Base-by-base conservation (phyloP, 345 rosid species). In the Viola odorata region DNA sequence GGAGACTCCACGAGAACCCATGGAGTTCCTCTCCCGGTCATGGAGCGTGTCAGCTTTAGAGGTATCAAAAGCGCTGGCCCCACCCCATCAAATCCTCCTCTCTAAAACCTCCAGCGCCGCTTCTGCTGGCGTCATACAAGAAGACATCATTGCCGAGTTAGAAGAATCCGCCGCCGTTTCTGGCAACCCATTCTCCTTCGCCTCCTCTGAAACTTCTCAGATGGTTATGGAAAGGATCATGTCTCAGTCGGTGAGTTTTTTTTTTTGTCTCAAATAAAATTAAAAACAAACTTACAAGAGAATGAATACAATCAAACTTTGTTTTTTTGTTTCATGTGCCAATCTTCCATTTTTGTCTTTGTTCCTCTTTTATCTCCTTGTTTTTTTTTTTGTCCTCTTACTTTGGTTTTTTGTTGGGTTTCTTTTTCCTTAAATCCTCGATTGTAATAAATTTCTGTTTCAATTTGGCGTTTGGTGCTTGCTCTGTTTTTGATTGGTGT, bases 171-270 rank as follows among this genome's bases (percentile, higher is more conserved):
- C 80, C 49, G 55, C 77, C 1, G 85, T 82, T 75, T 80, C 94
- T 37, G 96, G 98, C 2, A 95, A 68, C 38, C 66, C 72, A 3
- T 55, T 68, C 49, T 68, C 96, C 5, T 95, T 95, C 32, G 99
- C 96, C 8, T 88, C 90, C 40, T 88, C 90, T 0, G 99, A 95
- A 70, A 95, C 99, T 42, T 95, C 96, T 32, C 99, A 82, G 80
- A 88, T 95, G 98, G 87, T 95, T 64, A 79, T 95, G 89, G 99
- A 95, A 13, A 84, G 99, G 42, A 95, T 95, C 80, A 76, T 95
- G 91, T 90, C 96, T 45, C 99, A 95, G 77, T 88, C 99, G 84
- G 99, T 95, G 69, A 86, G 96, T 73, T 73, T 59, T 36, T 45
- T 47, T 12, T 36, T 37, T 5, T 37, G 47, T 40, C 1, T 40